Evolutionary conservation across 163 green algal species (phyloP).

Genomic region (Coccomyxa subellipsoidea): DNA sequence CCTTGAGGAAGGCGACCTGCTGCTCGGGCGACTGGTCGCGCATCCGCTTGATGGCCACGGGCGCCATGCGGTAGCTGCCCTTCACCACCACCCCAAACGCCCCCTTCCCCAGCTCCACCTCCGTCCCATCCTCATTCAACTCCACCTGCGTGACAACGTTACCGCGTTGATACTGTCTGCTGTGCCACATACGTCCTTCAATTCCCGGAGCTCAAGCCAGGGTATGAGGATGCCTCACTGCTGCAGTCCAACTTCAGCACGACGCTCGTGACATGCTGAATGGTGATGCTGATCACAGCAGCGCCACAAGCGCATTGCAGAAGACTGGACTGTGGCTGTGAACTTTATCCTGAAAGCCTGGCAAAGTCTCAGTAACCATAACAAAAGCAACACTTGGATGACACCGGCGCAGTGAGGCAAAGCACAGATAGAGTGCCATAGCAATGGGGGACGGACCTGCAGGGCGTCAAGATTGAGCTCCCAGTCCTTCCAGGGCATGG

Average conservation of each 20-base stretch:
- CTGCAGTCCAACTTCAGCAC: background rate
- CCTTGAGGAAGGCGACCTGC: background rate
- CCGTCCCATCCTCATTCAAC: background rate
- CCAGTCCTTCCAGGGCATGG: background rate
- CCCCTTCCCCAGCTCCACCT: conserved; percentile 3
- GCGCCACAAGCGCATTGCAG: background rate
- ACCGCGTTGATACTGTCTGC: background rate
- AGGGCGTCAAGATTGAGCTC: conserved; percentile 1
- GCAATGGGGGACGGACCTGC: background rate
- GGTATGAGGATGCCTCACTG: no score
- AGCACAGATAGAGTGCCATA: background rate
- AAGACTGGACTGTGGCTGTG: background rate
- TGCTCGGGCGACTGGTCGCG: background rate
- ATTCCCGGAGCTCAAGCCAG: no score
- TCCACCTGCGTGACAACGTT: background rate
- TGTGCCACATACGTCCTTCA: background rate
- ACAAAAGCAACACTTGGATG: no score
- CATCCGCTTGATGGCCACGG: background rate
- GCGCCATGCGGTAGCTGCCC: background rate
- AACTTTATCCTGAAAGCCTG: no score
- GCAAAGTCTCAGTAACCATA: no score
- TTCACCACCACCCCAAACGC: conserved; percentile 9
- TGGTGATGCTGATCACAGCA: background rate
- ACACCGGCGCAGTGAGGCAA: background rate
- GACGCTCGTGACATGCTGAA: background rate